Evolutionary conservation across 2,329 filamentous ascomycete genomes (phyloP).

Genomic region (Akanthomyces muscarius): DNA sequence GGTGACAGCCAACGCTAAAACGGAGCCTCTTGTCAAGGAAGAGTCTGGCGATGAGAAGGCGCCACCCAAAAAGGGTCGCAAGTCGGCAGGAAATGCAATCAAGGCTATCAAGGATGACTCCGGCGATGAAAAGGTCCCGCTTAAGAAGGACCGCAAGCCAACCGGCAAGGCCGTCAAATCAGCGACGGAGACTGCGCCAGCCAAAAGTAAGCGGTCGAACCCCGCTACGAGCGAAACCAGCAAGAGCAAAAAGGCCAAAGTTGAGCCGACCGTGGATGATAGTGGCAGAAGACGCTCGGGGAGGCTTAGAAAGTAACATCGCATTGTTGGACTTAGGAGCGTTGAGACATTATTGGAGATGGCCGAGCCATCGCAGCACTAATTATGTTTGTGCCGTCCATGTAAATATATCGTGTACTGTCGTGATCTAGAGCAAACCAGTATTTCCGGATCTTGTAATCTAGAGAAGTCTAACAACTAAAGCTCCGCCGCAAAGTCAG

Average conservation of each 20-base stretch:
- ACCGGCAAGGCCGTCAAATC: constrained; percentile 19
- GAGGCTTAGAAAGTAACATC: constrained; percentile 24
- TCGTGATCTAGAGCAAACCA: constrained; percentile 1
- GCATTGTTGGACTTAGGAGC: background rate
- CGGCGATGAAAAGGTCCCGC: constrained; percentile 23
- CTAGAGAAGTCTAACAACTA: constrained; percentile 10
- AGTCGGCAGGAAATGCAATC: constrained; percentile 18
- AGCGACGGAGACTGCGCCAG: constrained; percentile 21
- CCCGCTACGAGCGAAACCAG: constrained; percentile 21
- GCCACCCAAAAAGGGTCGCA: constrained; percentile 24
- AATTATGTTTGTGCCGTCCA: background rate
- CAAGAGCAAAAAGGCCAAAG: constrained; percentile 20
- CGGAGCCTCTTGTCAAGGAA: constrained; percentile 34
- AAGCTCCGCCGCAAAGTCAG: background rate
- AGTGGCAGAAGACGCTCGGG: constrained; percentile 27
- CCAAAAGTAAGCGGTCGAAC: constrained; percentile 22
- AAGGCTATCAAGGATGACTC: constrained; percentile 27
- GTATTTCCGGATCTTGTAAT: constrained; percentile 7
- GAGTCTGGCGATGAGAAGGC: constrained; percentile 26
- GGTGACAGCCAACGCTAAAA: constrained; percentile 40
- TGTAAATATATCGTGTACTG: background rate
- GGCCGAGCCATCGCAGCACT: background rate
- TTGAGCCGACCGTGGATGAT: constrained; percentile 5
- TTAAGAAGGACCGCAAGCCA: constrained; percentile 23
- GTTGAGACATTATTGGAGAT: background rate